Conservation (phyloP, 257 asterid genomes). For the Petunia axillaris region DNA sequence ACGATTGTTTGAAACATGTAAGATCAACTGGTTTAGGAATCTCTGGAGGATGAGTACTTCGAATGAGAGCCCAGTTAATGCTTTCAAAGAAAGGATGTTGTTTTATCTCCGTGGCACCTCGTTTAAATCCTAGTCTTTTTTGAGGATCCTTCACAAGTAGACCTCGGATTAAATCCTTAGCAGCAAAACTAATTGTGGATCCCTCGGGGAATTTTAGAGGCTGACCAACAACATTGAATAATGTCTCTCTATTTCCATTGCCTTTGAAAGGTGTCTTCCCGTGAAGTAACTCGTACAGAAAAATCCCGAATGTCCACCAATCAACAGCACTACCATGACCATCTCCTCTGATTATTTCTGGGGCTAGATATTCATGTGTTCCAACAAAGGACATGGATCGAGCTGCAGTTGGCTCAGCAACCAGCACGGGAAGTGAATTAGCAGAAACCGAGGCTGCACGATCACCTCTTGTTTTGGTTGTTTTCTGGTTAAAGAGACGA, state of each 20-base stretch:
- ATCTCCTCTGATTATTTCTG: slow-evolving; percentile 92
- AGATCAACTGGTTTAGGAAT: slow-evolving; percentile 74
- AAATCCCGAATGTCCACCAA: slow-evolving; percentile 95
- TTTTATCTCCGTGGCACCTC: slow-evolving; percentile 88
- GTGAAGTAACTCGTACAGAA: slow-evolving; percentile 80
- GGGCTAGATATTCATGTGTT: slow-evolving; percentile 91
- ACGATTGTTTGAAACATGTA: slow-evolving; percentile 44
- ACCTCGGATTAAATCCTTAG: slow-evolving; percentile 85
- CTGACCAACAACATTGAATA: slow-evolving; percentile 88
- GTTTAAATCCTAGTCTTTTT: slow-evolving; percentile 73
- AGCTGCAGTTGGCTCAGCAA: slow-evolving; percentile 89
- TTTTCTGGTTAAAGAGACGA: slow-evolving; percentile 60
- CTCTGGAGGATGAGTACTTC: slow-evolving; percentile 75
- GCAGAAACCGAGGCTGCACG: slow-evolving; percentile 36
- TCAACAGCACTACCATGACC: slow-evolving; percentile 98
- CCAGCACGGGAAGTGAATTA: slow-evolving; percentile 65
- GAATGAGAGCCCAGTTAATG: slow-evolving; percentile 90
- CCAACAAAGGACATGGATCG: slow-evolving; percentile 96
- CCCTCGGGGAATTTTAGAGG: slow-evolving; percentile 70
- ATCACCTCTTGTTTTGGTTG: slow-evolving; percentile 46
- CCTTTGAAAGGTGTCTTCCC: slow-evolving; percentile 95
- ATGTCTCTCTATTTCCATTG: slow-evolving; percentile 75
- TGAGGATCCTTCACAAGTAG: slow-evolving; percentile 84
- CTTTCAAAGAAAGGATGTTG: slow-evolving; percentile 86
- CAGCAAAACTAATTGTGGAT: slow-evolving; percentile 64